These are phyloP conservation scores for Xylaria flabelliformis DNA, from an alignment of 495 filamentous ascomycete species.

Conservation along the genomic window DNA sequence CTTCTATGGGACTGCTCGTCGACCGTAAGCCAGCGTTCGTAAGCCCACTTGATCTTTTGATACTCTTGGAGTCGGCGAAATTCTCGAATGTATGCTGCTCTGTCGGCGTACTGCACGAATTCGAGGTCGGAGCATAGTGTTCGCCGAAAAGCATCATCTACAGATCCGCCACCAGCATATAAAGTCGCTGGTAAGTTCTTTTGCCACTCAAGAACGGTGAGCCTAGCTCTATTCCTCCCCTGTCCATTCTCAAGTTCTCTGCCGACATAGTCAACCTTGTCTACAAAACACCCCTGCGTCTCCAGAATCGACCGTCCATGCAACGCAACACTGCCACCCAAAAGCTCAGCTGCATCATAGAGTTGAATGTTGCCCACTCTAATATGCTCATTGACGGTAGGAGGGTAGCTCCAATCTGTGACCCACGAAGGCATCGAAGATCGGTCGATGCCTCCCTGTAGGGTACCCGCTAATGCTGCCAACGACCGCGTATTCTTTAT, in stretches of 20 bases:
- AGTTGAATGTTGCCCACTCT: slow-evolving; percentile 26
- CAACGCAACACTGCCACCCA: slow-evolving; percentile 11
- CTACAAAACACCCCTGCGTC: slow-evolving; percentile 25
- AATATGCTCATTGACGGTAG: slow-evolving; percentile 23
- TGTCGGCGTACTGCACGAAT: slow-evolving; percentile 15
- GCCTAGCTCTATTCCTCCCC: slow-evolving; percentile 15
- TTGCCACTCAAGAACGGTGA: slow-evolving; percentile 13
- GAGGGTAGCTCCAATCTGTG: slow-evolving; percentile 34
- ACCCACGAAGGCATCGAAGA: slow-evolving; percentile 34
- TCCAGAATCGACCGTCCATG: slow-evolving; percentile 27
- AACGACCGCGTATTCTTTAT: slow-evolving; percentile 26
- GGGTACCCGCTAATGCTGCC: slow-evolving; percentile 27
- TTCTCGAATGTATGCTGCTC: slow-evolving; percentile 11
- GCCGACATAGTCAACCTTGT: slow-evolving; percentile 32
- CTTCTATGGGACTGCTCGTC: slow-evolving; percentile 22
- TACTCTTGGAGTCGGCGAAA: slow-evolving; percentile 2
- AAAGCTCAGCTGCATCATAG: slow-evolving; percentile 25
- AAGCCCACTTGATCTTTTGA: slow-evolving; percentile 18
- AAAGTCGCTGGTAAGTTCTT: neutral
- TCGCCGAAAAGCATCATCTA: slow-evolving; percentile 32
- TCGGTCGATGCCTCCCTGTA: slow-evolving; percentile 14
- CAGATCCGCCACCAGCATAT: neutral
- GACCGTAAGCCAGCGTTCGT: slow-evolving; percentile 24
- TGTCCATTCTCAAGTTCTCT: slow-evolving; percentile 21
- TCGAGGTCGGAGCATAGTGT: slow-evolving; percentile 31